Evolutionary conservation across 148 eudicot species (phyloP).

Genomic region (Vaccinium myrtillus): DNA sequence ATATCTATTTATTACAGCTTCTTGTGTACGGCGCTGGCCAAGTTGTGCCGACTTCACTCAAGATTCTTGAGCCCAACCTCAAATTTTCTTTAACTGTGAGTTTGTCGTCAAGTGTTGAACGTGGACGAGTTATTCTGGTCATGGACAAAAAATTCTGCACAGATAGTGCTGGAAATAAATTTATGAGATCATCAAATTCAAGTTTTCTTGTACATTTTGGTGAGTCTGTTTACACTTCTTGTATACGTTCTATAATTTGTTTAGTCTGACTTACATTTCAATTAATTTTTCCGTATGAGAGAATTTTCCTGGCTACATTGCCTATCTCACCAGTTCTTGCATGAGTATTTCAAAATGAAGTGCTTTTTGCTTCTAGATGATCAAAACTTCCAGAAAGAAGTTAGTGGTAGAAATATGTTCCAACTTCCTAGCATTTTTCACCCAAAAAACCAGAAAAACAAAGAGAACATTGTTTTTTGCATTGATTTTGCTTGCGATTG

Average conservation of each 20-base stretch:
- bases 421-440: not conserved
- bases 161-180: constrained; percentile 80
- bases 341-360: not conserved
- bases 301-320: not conserved
- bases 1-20: constrained; percentile 49
- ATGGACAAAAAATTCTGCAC: constrained; percentile 79
- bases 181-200: constrained; percentile 64
- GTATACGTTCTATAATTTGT: not conserved
- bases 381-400: not conserved
- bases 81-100: constrained; percentile 54
- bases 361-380: not conserved
- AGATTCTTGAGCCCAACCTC: constrained; percentile 58
- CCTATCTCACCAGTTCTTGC: not conserved
- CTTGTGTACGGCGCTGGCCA: constrained; percentile 81
- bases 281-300: not conserved
- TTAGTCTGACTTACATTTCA: not conserved
- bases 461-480: not conserved
- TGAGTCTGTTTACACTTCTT: constrained; percentile 34
- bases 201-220: constrained; percentile 70
- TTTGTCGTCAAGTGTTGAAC: constrained; percentile 47
- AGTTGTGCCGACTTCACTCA: constrained; percentile 70
- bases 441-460: not conserved
- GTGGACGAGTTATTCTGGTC: constrained; percentile 68
- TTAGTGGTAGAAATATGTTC: not conserved
- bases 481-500: not conserved